Conservation (phyloP, 2,329 filamentous ascomycete species). For the Tolypocladium ophioglossoides region DNA sequence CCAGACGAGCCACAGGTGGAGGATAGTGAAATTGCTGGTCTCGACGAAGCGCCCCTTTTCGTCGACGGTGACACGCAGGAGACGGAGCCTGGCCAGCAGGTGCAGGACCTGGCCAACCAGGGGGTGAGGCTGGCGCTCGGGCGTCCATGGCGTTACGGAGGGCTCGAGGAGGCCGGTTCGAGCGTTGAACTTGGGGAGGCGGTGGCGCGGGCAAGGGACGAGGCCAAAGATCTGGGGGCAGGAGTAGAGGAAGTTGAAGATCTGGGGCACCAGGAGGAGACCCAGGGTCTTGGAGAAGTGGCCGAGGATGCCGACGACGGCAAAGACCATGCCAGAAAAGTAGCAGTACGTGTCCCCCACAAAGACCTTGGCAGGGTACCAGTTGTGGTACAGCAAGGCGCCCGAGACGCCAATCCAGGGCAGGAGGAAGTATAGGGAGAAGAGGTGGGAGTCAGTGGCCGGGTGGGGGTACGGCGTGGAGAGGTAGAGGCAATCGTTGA, state of each 20-base stretch:
- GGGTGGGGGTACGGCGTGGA: constrained; percentile 78
- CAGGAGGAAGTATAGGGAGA: constrained; percentile 88
- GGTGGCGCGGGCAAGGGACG: constrained; percentile 85
- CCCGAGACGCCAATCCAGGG: constrained; percentile 89
- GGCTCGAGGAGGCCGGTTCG: constrained; percentile 78
- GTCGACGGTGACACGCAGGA: constrained; percentile 60
- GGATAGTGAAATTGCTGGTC: constrained; percentile 81
- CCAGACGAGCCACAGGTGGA: constrained; percentile 96
- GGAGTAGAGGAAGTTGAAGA: constrained; percentile 95
- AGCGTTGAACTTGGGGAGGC: constrained; percentile 80
- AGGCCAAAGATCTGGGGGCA: constrained; percentile 83
- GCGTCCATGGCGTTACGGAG: constrained; percentile 66
- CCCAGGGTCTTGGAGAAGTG: constrained; percentile 97
- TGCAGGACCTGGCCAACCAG: constrained; percentile 54
- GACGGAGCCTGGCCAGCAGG: constrained; percentile 54
- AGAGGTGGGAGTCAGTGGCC: constrained; percentile 88
- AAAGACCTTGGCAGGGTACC: constrained; percentile 91
- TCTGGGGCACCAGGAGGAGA: constrained; percentile 82
- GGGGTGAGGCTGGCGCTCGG: constrained; percentile 55
- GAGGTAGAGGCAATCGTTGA: constrained; percentile 86
- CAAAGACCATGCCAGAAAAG: constrained; percentile 98
- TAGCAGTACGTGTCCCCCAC: constrained; percentile 99
- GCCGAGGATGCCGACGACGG: constrained; percentile 89
- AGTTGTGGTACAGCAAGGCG: constrained; percentile 83
- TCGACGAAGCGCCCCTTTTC: constrained; percentile 61